Base-by-base conservation (phyloP, 2,329 filamentous ascomycete species). In the Raffaelea ambrosiae region DNA sequence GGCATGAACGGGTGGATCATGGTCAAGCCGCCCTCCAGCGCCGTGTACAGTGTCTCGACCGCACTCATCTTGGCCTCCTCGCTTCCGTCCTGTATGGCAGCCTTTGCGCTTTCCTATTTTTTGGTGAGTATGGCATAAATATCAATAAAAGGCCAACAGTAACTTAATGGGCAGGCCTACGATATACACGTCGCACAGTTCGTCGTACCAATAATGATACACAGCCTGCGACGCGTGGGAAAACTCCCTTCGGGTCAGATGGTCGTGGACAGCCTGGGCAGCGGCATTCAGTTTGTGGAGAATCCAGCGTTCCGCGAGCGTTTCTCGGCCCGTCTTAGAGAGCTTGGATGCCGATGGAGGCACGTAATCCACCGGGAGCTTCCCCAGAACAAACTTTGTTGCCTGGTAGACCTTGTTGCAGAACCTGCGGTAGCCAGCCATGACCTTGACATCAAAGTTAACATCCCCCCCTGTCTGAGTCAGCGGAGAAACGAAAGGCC, bases 381-480 rank as follows among this genome's bases (percentile, higher is more conserved):
- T 87, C 54, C 86, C 85, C 43, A 97, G 78, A 19, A 95, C 89
- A 62, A 87, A 98, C 69, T 96, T 97, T 51, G 86, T 94, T 41
- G 93, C 93, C 70, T 97, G 89, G 72, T 93, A 96, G 59, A 90
- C 94, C 75, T 95, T 95, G 75, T 95, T 95, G 64, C 90, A 96
- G 78, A 97, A 97, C 61, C 89, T 85, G 53, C 91, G 83, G 72
- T 96, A 96, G 52, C 81, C 88, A 63, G 93, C 82, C 65, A 97
- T 95, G 55, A 95, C 86, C 70, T 90, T 86, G 63, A 96, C 84
- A 60, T 97, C 88, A 58, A 93, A 85, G 58, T 83, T 85, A 65
- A 94, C 91, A 57, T 94, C 88, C 53, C 84, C 83, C n/a, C n/a
- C n/a, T n/a, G n/a, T n/a, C n/a, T n/a, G n/a, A n/a, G n/a, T n/a